phyloP scores from a whole-genome alignment of 2,329 filamentous ascomycete genomes.

The Coleophoma eucalyptorum region DNA sequence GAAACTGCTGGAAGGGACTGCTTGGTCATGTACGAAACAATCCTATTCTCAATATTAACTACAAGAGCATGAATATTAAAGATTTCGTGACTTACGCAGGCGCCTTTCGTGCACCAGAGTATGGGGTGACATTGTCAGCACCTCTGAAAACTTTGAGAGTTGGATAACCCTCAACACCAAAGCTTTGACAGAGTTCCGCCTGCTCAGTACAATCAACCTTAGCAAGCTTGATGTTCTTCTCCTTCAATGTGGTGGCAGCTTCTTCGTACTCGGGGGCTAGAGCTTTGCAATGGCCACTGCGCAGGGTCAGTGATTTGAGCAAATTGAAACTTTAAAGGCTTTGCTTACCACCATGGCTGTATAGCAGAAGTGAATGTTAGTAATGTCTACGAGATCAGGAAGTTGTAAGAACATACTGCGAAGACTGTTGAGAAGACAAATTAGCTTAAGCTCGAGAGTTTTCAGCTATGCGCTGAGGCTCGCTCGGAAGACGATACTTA shows the following conservation, averaged over 20 bases:
- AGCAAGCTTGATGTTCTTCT: constrained; percentile 80
- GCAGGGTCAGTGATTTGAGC: constrained; percentile 11
- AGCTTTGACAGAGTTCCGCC: constrained; percentile 82
- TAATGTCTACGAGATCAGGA: constrained; percentile 10
- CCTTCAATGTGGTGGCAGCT: constrained; percentile 78
- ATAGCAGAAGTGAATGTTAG: constrained; percentile 18
- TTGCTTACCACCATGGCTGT: constrained; percentile 30
- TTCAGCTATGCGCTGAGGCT: background rate
- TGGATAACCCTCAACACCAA: constrained; percentile 95
- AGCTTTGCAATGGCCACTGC: constrained; percentile 88
- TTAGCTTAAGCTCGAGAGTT: constrained; percentile 13
- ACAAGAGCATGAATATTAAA: background rate
- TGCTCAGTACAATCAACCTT: constrained; percentile 97
- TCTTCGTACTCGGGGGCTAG: constrained; percentile 90
- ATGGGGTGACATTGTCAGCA: constrained; percentile 73
- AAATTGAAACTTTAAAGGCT: constrained; percentile 5
- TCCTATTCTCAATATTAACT: constrained; percentile 34
- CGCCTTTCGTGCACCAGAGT: constrained; percentile 86
- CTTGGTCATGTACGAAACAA: constrained; percentile 93
- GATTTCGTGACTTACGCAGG: constrained; percentile 50
- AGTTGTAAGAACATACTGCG: constrained; percentile 73
- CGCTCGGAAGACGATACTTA: constrained; percentile 41
- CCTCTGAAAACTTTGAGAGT: constrained; percentile 99
- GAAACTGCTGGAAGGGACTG: constrained; percentile 94
- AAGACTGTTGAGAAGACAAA: constrained; percentile 57